These are phyloP conservation scores for Suhomyces canberraensis DNA, from an alignment of 805 yeast species.

Conservation along the genomic window DNA sequence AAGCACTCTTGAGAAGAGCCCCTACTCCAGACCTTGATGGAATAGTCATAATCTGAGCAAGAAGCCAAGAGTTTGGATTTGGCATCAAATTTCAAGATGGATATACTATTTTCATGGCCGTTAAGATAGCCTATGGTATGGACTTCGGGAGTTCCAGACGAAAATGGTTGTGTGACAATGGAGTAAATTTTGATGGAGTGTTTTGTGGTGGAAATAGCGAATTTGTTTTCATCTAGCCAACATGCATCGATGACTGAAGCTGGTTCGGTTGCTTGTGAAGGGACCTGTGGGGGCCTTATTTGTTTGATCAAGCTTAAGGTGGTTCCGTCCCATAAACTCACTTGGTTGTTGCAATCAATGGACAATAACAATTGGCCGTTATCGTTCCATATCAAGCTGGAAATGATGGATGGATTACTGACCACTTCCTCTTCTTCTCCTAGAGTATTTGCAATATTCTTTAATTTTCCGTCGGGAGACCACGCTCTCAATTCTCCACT, in stretches of 20 bases:
- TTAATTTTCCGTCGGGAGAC: slow-evolving; percentile 66
- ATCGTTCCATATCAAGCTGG: slow-evolving; percentile 59
- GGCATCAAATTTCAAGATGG: slow-evolving; percentile 53
- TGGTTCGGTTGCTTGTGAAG: slow-evolving; percentile 9
- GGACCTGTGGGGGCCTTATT: slow-evolving; percentile 17
- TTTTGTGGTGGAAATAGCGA: slow-evolving; percentile 64
- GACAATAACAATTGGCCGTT: slow-evolving; percentile 55
- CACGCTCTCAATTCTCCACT: slow-evolving; percentile 79
- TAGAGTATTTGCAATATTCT: slow-evolving; percentile 38
- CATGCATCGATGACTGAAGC: slow-evolving; percentile 47
- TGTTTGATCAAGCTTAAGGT: slow-evolving; percentile 33
- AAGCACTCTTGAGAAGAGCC: slow-evolving; percentile 50
- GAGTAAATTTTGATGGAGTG: slow-evolving; percentile 56
- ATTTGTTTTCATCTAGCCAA: slow-evolving; percentile 70
- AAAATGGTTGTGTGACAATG: slow-evolving; percentile 14
- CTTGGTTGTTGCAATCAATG: slow-evolving; percentile 44
- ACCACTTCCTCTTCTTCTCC: slow-evolving; percentile 1
- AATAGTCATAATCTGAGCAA: slow-evolving; percentile 68
- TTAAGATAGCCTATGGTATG: slow-evolving; percentile 30
- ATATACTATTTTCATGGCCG: slow-evolving; percentile 66
- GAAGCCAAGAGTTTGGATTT: slow-evolving; percentile 58
- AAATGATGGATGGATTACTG: slow-evolving; percentile 36
- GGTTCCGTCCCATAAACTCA: slow-evolving; percentile 63
- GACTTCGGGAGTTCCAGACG: slow-evolving; percentile 11
- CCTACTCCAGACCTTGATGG: slow-evolving; percentile 74